phyloP scores from a whole-genome alignment of 2,329 filamentous ascomycete genomes.

The Magnaporthiopsis rhizophila region DNA sequence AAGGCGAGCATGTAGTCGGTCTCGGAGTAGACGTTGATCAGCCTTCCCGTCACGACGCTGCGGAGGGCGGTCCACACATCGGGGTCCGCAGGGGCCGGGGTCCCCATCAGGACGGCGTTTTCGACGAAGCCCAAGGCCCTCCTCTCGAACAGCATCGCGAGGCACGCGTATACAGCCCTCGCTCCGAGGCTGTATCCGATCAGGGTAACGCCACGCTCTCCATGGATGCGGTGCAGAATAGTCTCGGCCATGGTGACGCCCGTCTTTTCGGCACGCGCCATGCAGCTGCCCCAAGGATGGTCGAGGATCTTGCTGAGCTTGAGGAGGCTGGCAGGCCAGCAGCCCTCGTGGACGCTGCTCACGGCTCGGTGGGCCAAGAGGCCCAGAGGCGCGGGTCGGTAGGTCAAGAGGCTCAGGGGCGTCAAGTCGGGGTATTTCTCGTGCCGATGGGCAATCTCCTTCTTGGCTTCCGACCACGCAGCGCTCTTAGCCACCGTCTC shows the following conservation, averaged over 20 bases:
- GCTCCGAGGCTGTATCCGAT: conserved; percentile 79
- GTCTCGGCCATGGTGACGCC: conserved; percentile 69
- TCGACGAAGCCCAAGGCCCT: conserved; percentile 81
- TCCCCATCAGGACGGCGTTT: conserved; percentile 75
- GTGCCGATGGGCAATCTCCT: conserved; percentile 36
- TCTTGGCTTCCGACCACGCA: conserved; percentile 66
- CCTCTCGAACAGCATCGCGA: conserved; percentile 71
- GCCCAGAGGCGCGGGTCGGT: conserved; percentile 24
- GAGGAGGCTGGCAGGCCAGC: conserved; percentile 56
- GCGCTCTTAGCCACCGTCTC: conserved; percentile 69
- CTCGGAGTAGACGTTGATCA: conserved; percentile 86
- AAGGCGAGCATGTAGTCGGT: conserved; percentile 86
- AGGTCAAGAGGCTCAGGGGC: conserved; percentile 13
- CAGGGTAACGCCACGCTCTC: conserved; percentile 71
- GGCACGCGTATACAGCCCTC: conserved; percentile 74
- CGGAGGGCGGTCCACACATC: conserved; percentile 71
- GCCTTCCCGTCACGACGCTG: conserved; percentile 68
- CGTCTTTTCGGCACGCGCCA: conserved; percentile 67
- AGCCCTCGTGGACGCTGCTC: conserved; percentile 46
- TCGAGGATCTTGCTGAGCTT: conserved; percentile 69
- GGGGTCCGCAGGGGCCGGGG: conserved; percentile 65
- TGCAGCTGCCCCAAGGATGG: conserved; percentile 72
- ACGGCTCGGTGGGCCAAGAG: conserved; percentile 30
- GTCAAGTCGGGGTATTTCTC: conserved; percentile 29
- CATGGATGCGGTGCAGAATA: conserved; percentile 72